phyloP scores from a whole-genome alignment of 371 early-diverging fungal species.

The Mortierella sp. region DNA sequence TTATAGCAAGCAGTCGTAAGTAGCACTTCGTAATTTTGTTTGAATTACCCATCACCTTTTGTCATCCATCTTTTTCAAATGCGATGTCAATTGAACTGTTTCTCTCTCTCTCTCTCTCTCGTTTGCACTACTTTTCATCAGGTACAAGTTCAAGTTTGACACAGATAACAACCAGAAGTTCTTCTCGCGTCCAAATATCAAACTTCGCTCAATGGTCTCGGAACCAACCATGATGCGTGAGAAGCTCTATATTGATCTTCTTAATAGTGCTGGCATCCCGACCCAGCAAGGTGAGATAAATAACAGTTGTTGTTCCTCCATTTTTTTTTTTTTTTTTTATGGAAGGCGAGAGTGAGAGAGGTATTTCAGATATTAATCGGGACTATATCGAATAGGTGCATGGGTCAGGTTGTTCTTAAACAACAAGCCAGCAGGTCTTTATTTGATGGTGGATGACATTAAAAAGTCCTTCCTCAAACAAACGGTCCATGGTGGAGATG shows the following conservation, averaged over 20 bases:
- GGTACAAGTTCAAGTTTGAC: constrained; percentile 57
- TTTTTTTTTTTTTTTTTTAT: too few relatives aligned
- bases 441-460: constrained; percentile 64
- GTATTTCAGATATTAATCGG: too few relatives aligned
- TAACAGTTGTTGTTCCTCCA: too few relatives aligned
- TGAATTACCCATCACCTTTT: too few relatives aligned
- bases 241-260: constrained; percentile 60
- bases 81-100: too few relatives aligned
- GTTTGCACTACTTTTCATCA: too few relatives aligned
- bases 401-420: constrained; percentile 65
- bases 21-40: too few relatives aligned
- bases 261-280: constrained; percentile 61
- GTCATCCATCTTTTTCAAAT: too few relatives aligned
- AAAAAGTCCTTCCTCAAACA: constrained; percentile 60
- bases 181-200: constrained; percentile 59
- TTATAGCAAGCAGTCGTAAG: constrained; percentile 57
- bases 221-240: constrained; percentile 64
- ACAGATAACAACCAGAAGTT: constrained; percentile 51
- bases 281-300: constrained; percentile 55
- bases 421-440: constrained; percentile 59
- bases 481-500: constrained; percentile 44
- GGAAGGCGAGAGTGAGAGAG: too few relatives aligned
- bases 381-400: too few relatives aligned
- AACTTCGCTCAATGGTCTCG: constrained; percentile 59
- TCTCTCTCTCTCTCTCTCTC: too few relatives aligned